Evolutionary conservation across 305 asterid species (phyloP).

Genomic region (Fraxinus latifolia): DNA sequence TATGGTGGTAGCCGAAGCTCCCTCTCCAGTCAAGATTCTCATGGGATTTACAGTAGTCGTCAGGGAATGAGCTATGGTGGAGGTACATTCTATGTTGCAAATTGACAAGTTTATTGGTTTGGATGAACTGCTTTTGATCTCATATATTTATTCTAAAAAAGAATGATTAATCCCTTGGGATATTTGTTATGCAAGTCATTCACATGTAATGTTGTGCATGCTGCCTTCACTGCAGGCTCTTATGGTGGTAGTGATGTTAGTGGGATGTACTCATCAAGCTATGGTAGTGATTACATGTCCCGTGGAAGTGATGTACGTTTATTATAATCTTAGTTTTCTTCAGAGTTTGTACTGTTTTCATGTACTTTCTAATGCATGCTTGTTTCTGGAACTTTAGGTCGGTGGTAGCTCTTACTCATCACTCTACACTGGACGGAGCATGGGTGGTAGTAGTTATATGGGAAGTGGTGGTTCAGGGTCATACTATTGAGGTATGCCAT

Average conservation of each 20-base stretch:
- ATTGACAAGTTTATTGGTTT: neutral
- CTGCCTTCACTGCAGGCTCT: constrained; percentile 47
- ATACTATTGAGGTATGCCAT: constrained; percentile 67
- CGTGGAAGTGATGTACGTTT: constrained; percentile 76
- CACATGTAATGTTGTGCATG: neutral
- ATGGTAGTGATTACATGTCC: constrained; percentile 69
- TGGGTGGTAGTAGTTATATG: constrained; percentile 78
- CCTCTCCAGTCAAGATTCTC: constrained; percentile 73
- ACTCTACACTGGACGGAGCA: constrained; percentile 61
- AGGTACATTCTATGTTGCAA: constrained; percentile 43
- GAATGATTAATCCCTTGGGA: neutral
- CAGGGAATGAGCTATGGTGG: constrained; percentile 78
- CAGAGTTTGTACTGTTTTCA: constrained; percentile 9
- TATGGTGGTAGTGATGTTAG: constrained; percentile 69
- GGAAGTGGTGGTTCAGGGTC: constrained; percentile 86
- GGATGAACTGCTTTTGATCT: neutral
- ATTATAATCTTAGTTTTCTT: constrained; percentile 1
- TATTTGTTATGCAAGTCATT: neutral
- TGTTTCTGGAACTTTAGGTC: constrained; percentile 41
- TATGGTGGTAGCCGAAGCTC: constrained; percentile 79
- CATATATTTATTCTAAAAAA: neutral
- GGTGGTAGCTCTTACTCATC: constrained; percentile 79
- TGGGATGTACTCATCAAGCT: constrained; percentile 82
- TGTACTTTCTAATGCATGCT: neutral
- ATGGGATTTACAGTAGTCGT: constrained; percentile 69